Evolutionary conservation across 306 rosid genomes (phyloP).

Genomic region (Mucuna pruriens): DNA sequence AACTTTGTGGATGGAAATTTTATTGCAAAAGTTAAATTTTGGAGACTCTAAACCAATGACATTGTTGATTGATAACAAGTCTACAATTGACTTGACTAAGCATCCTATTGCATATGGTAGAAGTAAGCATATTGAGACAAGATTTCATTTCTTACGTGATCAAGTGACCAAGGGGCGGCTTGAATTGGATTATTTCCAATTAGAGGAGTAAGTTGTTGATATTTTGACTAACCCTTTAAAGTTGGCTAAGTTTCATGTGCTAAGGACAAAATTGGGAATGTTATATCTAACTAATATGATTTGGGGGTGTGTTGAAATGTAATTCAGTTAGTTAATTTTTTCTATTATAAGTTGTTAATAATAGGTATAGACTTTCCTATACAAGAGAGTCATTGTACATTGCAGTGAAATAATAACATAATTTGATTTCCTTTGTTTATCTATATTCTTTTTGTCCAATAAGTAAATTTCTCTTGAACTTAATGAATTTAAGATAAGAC

Average conservation of each 20-base stretch:
- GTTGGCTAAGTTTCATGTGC: neutral
- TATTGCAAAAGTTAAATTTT: neutral
- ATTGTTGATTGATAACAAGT: neutral
- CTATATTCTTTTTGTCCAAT: no score
- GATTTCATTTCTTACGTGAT: neutral
- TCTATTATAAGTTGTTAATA: no score
- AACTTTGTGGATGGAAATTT: neutral
- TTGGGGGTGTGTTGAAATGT: neutral
- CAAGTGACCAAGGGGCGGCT: neutral
- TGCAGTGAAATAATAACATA: no score
- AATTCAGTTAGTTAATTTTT: neutral
- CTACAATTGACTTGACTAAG: neutral
- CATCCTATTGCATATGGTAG: neutral
- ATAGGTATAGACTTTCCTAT: no score
- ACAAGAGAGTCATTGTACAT: no score
- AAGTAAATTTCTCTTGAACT: no score
- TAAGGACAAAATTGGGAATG: neutral
- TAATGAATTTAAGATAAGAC: no score
- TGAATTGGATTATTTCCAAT: neutral
- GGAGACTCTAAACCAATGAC: neutral
- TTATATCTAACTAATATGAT: neutral
- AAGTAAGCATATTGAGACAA: neutral
- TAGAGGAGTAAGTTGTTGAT: neutral
- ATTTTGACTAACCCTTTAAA: neutral
- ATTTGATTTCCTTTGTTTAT: no score